phyloP scores from a whole-genome alignment of 768 basidiomycete genomes.

The Butyriboletus loyo region DNA sequence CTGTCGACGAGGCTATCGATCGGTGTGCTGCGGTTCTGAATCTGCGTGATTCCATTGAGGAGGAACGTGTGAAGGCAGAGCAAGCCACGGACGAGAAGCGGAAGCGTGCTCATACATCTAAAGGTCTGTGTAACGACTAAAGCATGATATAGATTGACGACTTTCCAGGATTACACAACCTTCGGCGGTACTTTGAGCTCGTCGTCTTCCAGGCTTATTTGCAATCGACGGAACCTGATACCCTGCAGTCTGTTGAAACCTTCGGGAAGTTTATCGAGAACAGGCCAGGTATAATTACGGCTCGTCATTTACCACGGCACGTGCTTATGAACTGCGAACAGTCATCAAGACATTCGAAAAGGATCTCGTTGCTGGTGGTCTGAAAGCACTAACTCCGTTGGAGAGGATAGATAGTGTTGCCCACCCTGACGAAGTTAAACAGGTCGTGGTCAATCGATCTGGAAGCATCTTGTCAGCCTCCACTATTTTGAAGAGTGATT shows the following conservation, averaged over 20 bases:
- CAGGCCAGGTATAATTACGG: slow-evolving; percentile 62
- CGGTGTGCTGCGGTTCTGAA: slow-evolving; percentile 82
- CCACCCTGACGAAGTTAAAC: slow-evolving; percentile 86
- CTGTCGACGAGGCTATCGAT: slow-evolving; percentile 86
- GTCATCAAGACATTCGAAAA: slow-evolving; percentile 96
- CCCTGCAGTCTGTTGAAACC: slow-evolving; percentile 65
- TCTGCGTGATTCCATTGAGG: slow-evolving; percentile 85
- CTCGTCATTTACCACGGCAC: background rate
- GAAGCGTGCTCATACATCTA: slow-evolving; percentile 63
- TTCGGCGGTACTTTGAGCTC: slow-evolving; percentile 81
- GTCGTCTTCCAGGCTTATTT: slow-evolving; percentile 90
- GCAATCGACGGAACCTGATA: slow-evolving; percentile 77
- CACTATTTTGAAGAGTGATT: slow-evolving; percentile 93
- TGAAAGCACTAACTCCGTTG: slow-evolving; percentile 78
- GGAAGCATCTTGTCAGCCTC: slow-evolving; percentile 87
- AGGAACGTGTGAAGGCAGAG: slow-evolving; percentile 72
- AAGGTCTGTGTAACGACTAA: slow-evolving; percentile 46
- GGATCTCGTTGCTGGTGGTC: slow-evolving; percentile 75
- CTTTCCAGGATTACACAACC: slow-evolving; percentile 64
- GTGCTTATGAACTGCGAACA: slow-evolving; percentile 24
- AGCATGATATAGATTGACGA: slow-evolving; percentile 4
- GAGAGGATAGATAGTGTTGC: slow-evolving; percentile 74
- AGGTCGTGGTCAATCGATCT: slow-evolving; percentile 78
- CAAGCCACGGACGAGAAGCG: slow-evolving; percentile 70
- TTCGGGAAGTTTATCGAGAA: slow-evolving; percentile 82